Conservation (phyloP, 2,329 filamentous ascomycete genomes). For the Aureobasidium sp. region DNA sequence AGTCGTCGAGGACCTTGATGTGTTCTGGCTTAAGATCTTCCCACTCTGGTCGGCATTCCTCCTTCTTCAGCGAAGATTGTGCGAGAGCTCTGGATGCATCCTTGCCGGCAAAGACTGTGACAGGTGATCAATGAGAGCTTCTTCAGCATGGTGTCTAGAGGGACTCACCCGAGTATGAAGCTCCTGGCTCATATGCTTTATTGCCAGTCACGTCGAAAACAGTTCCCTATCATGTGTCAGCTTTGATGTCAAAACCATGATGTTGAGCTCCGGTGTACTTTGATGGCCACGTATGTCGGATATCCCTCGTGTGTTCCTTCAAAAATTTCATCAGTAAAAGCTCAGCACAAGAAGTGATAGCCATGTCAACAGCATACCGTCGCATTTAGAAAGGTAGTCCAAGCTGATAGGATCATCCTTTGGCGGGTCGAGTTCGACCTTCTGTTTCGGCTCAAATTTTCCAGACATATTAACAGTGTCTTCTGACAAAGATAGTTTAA, state of each 20-base stretch:
- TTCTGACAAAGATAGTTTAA: not conserved
- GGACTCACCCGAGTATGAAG: slow-evolving; percentile 68
- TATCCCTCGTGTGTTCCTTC: slow-evolving; percentile 55
- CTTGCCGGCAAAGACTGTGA: slow-evolving; percentile 96
- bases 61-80: slow-evolving; percentile 73
- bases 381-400: slow-evolving; percentile 70
- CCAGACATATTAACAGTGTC: no score
- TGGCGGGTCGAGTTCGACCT: slow-evolving; percentile 69
- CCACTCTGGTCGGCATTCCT: slow-evolving; percentile 79
- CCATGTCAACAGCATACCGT: slow-evolving; percentile 49
- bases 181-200: slow-evolving; percentile 71
- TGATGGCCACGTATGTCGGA: slow-evolving; percentile 53
- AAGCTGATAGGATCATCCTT: slow-evolving; percentile 80
- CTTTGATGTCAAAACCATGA: not conserved
- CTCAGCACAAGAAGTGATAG: not conserved
- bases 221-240: slow-evolving; percentile 49
- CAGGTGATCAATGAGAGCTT: no score
- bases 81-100: slow-evolving; percentile 90
- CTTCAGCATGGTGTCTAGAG: not conserved
- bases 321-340: not conserved
- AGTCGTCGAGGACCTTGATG: slow-evolving; percentile 77
- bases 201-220: slow-evolving; percentile 94
- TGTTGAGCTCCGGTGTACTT: slow-evolving; percentile 24
- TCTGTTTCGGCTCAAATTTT: slow-evolving; percentile 65
- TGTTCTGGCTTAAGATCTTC: slow-evolving; percentile 75